Evolutionary conservation across 331 rosid species (phyloP).

Genomic region (Spiraea crenata): DNA sequence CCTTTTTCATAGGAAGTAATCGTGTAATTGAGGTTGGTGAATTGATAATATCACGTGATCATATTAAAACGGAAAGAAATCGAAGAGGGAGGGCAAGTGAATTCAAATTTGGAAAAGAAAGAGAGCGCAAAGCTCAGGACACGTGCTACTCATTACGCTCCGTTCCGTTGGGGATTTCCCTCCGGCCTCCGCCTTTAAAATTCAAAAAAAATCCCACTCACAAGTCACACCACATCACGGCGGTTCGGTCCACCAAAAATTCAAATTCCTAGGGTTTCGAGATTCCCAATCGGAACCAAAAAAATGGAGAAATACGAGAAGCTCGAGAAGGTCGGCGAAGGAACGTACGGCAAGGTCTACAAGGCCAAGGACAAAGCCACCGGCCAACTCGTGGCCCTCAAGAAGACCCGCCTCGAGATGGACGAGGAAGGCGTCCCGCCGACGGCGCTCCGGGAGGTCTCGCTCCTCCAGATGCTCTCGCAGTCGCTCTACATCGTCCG

Average conservation of each 20-base stretch:
- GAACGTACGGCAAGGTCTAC: slow-evolving; percentile 94
- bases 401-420: slow-evolving; percentile 89
- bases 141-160: slow-evolving; percentile 5
- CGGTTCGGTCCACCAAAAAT: slow-evolving; percentile 3
- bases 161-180: neutral
- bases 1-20: too few relatives aligned
- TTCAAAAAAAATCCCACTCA: neutral
- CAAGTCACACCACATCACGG: too few relatives aligned
- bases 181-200: slow-evolving; percentile 3
- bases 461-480: slow-evolving; percentile 92
- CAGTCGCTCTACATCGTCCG: slow-evolving; percentile 94
- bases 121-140: neutral
- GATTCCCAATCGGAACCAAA: neutral
- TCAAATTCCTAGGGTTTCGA: neutral
- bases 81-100: neutral
- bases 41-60: too few relatives aligned
- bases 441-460: slow-evolving; percentile 84
- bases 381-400: slow-evolving; percentile 81
- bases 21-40: too few relatives aligned
- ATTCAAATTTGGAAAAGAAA: neutral
- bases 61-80: too few relatives aligned
- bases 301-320: slow-evolving; percentile 90
- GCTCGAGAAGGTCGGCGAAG: slow-evolving; percentile 96
- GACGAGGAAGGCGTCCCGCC: slow-evolving; percentile 97
- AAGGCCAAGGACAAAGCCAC: slow-evolving; percentile 77